These are phyloP conservation scores for Nicotiana tabacum DNA, from an alignment of 257 asterid genomes.

Conservation along the genomic window DNA sequence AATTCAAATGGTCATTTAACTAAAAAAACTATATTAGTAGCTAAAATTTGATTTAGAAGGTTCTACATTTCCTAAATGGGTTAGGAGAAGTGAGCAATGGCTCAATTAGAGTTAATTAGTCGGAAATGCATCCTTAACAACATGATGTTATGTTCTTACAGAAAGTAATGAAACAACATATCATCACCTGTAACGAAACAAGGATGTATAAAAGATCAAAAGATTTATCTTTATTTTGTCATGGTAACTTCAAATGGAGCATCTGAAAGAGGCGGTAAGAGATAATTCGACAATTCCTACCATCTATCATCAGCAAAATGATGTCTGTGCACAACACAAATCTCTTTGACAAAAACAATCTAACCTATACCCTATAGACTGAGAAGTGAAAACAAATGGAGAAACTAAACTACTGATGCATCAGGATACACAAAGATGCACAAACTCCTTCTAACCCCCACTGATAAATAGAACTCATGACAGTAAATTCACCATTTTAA, in stretches of 20 bases:
- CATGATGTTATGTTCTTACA: neutral
- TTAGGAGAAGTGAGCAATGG: neutral
- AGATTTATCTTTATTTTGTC: neutral
- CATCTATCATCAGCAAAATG: neutral
- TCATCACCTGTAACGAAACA: neutral
- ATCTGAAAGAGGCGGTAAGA: neutral
- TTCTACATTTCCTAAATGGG: neutral
- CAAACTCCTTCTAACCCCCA: neutral
- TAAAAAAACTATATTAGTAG: neutral
- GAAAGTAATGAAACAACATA: neutral
- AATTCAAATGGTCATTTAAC: neutral
- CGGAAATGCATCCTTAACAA: neutral
- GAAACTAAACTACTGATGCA: neutral
- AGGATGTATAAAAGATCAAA: neutral
- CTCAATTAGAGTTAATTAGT: neutral
- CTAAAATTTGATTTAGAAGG: neutral
- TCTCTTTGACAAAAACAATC: neutral
- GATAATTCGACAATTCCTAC: neutral
- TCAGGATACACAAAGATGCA: neutral
- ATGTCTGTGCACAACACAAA: neutral
- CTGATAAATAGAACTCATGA: neutral
- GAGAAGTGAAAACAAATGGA: neutral
- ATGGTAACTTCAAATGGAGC: neutral
- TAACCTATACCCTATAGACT: neutral
- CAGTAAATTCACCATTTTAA: neutral